A percentile compares a stretch with the other conserved stretches of the same genome.
Conservation (phyloP, 2,329 filamentous ascomycete genomes). For the Fusarium sororula region DNA sequence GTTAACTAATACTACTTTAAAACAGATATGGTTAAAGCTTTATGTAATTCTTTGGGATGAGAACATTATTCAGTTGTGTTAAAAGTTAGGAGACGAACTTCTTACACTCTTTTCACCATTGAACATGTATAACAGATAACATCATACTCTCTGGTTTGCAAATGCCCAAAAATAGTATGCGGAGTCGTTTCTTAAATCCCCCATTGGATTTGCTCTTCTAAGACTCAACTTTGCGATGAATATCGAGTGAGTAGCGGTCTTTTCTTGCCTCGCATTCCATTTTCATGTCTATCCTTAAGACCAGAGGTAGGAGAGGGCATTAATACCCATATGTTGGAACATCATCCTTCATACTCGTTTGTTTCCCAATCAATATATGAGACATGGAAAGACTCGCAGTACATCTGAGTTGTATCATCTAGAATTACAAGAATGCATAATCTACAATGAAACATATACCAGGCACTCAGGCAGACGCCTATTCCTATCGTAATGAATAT, state of each 20-base stretch:
- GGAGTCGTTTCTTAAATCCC: background rate
- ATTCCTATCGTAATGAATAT: background rate
- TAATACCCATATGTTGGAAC: too few species aligned
- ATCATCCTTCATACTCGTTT: background rate
- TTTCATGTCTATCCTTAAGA: too few species aligned
- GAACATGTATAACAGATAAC: background rate
- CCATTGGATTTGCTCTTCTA: background rate
- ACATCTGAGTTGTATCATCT: background rate
- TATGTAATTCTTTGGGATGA: background rate
- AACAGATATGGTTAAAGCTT: background rate
- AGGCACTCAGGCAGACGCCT: background rate
- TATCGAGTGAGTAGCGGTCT: background rate
- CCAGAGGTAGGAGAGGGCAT: background rate
- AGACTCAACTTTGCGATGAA: background rate
- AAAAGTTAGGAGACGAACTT: background rate
- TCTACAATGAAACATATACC: background rate
- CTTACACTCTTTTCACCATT: background rate
- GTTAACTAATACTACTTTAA: background rate
- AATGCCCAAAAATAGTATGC: too few species aligned
- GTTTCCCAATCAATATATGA: background rate
- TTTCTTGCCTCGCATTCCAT: background rate
- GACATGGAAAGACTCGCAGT: background rate
- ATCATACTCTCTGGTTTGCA: background rate
- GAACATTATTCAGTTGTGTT: background rate
- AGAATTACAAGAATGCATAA: too few species aligned